Evolutionary conservation across 805 yeast genomes (phyloP), one percentile per base, ranked within the genome.

Genomic region (Lipomyces chichibuensis): DNA sequence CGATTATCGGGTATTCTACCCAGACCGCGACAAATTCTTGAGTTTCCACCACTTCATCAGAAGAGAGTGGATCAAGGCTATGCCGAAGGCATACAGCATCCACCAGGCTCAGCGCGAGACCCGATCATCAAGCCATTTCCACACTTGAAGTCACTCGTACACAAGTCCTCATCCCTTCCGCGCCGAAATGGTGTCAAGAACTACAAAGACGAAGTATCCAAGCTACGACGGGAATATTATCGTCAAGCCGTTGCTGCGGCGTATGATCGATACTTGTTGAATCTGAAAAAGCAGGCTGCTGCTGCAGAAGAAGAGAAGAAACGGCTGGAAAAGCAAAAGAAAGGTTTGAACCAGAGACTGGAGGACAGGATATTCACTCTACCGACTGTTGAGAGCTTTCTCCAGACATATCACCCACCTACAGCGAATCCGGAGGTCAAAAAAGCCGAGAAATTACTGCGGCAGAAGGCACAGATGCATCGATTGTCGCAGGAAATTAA

Each of bases 291-390:
- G 14, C 49, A 27, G n/a, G 27, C n/a, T n/a, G 62, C 32, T n/a
- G 59, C 57, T 29, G 37, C 25, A 23, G 54, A 25, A 39, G 25
- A 4, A 54, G 61, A 59, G 59, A 25, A 23, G 20, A 56, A 46
- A 37, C 29, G 60, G n/a, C 65, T 63, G 5, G 55, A 11, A 20
- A 29, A 20, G 32, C 63, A 62, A 33, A 54, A 57, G 23, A 53
- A 54, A 46, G 61, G 56, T 46, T 23, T 65, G 35, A 43, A 46
- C 14, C 25, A 35, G 53, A 54, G 52, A 43, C 14, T 27, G 58
- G 60, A 58, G 49, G 63, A 62, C 23, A 62, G 54, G 35, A 25
- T 66, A 11, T 63, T 66, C 35, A 59, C 69, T 11, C 39, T 66
- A 8, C 69, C 69, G 35, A 66, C 69, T 5, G 37, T 66, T 17